phyloP scores from a whole-genome alignment of 2,329 filamentous ascomycete species.

The Fusarium incarnatum region DNA sequence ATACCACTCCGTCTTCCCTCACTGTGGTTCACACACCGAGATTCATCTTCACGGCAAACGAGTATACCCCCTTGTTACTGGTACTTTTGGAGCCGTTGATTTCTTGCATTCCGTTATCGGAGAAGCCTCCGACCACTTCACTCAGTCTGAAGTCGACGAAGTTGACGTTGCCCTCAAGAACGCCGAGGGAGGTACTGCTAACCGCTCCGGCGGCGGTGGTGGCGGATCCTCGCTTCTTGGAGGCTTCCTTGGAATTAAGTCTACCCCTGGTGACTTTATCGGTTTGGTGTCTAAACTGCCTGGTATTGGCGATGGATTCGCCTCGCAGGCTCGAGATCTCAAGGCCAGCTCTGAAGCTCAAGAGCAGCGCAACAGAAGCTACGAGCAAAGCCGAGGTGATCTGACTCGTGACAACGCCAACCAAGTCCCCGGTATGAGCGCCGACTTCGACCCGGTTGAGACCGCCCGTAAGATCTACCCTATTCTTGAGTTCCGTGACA shows the following conservation, averaged over 20 bases:
- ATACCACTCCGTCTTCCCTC: conserved; percentile 83
- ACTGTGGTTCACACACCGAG: conserved; percentile 75
- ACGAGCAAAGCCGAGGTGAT: conserved; percentile 48
- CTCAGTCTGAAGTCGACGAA: conserved; percentile 85
- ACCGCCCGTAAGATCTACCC: conserved; percentile 88
- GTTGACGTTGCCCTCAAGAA: conserved; percentile 80
- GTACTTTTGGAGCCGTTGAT: conserved; percentile 81
- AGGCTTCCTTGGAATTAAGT: conserved; percentile 56
- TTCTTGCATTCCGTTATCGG: conserved; percentile 83
- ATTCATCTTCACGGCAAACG: conserved; percentile 72
- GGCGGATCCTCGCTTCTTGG: conserved; percentile 51
- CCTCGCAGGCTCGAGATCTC: conserved; percentile 72
- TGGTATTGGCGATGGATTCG: conserved; percentile 72
- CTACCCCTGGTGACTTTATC: conserved; percentile 69
- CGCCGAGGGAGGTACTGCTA: conserved; percentile 64
- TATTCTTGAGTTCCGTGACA: conserved; percentile 93
- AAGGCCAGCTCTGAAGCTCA: conserved; percentile 71
- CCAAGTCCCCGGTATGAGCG: conserved; percentile 78
- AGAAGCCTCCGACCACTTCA: conserved; percentile 85
- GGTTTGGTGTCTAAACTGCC: conserved; percentile 82
- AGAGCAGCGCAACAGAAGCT: conserved; percentile 65
- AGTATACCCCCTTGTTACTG: conserved; percentile 81
- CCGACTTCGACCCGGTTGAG: conserved; percentile 81
- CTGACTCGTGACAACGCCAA: conserved; percentile 62
- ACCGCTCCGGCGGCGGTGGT: conserved; percentile 50